These are phyloP conservation scores for Hypericum androsaemum DNA, from an alignment of 345 rosid genomes.

Conservation along the genomic window DNA sequence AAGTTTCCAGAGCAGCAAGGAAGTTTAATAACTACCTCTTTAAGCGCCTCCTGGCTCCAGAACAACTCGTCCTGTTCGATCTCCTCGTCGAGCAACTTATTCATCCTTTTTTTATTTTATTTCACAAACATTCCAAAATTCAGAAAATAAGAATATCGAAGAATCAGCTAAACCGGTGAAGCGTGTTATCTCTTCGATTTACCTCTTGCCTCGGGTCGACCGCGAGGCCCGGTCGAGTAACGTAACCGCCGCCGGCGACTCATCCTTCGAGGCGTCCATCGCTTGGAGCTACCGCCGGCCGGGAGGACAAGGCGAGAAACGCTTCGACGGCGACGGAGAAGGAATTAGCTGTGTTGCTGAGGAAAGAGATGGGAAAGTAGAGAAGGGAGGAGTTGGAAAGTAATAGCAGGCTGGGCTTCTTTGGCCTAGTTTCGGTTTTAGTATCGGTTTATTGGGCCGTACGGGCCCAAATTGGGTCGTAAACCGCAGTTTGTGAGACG, in stretches of 20 bases:
- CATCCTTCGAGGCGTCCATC: slow-evolving; percentile 45
- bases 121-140: not conserved
- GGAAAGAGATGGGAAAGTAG: too few species aligned
- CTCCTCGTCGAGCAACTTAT: slow-evolving; percentile 78
- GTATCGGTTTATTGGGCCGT: too few species aligned
- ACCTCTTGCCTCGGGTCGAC: slow-evolving; percentile 75
- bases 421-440: too few species aligned
- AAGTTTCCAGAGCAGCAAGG: not conserved
- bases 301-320: too few species aligned
- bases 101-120: slow-evolving; percentile 59
- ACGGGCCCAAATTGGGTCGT: too few species aligned
- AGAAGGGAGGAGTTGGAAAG: too few species aligned
- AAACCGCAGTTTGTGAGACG: too few species aligned
- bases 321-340: too few species aligned
- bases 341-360: too few species aligned
- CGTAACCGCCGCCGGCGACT: slow-evolving; percentile 24
- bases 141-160: not conserved
- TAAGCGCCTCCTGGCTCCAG: slow-evolving; percentile 95
- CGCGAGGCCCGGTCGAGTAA: slow-evolving; percentile 68
- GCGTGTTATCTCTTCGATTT: not conserved
- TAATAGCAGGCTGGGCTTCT: too few species aligned
- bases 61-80: slow-evolving; percentile 75
- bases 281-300: not conserved
- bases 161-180: not conserved
- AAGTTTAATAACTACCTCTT: slow-evolving; percentile 38